Conservation (phyloP, 1,284 basidiomycete species). For the Cutaneotrichosporon dermatis region DNA sequence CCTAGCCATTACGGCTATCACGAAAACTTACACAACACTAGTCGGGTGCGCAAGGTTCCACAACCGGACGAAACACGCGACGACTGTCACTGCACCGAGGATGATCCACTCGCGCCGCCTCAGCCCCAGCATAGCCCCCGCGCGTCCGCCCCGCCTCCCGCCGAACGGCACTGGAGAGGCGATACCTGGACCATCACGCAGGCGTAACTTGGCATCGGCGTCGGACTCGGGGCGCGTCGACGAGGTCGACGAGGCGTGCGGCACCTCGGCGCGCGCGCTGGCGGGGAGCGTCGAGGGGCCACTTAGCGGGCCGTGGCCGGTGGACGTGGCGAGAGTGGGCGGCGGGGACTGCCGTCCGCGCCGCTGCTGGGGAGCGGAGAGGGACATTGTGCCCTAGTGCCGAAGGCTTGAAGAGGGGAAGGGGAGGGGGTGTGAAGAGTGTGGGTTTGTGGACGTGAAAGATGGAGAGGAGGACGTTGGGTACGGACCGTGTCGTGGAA, state of each 20-base stretch:
- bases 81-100: slow-evolving; percentile 24
- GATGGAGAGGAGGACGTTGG: background rate
- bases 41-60: slow-evolving; percentile 74
- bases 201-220: slow-evolving; percentile 19
- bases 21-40: slow-evolving; percentile 74
- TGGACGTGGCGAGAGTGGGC: background rate
- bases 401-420: background rate
- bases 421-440: background rate
- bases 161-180: slow-evolving; percentile 24
- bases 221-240: slow-evolving; percentile 12
- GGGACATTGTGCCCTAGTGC: slow-evolving; percentile 9
- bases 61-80: slow-evolving; percentile 69
- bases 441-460: background rate
- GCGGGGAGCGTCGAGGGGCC: background rate
- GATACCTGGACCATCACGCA: slow-evolving; percentile 1
- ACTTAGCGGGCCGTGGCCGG: slow-evolving; percentile 1
- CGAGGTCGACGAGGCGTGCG: background rate
- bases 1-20: too few relatives aligned
- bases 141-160: slow-evolving; percentile 20
- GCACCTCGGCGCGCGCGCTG: background rate
- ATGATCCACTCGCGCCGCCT: slow-evolving; percentile 41
- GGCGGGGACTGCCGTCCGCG: slow-evolving; percentile 1
- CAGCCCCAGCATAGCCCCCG: slow-evolving; percentile 25
- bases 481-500: slow-evolving; percentile 1
- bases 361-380: slow-evolving; percentile 10